Base-by-base conservation (phyloP, 306 rosid species). In the Senna tora region DNA sequence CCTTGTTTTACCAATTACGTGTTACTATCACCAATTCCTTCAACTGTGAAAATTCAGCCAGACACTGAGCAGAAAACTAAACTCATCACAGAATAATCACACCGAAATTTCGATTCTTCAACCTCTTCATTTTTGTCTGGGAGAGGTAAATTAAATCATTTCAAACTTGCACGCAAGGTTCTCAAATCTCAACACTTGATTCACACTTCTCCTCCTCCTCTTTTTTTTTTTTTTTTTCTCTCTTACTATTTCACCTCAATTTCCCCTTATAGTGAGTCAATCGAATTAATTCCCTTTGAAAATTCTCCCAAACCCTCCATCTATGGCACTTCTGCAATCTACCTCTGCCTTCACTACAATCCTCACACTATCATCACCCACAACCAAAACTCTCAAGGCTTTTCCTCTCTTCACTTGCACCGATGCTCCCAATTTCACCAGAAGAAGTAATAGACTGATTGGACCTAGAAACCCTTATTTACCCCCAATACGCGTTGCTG, bases 261-360 rank as follows among this genome's bases (percentile, higher is more conserved):
- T 51, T 54, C 19, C 36, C 74, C 25, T 33, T 30, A 51, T 59
- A 34, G 1, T 71, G 59, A 53, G n/a, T n/a, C n/a, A n/a, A n/a
- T n/a, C n/a, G n/a, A n/a, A n/a, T n/a, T n/a, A n/a, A 46, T 56
- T 39, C 5, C 54, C 54, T 59, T 19, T 34, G 53, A 38, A 49
- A 71, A 20, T 16, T 22, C 65, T 49, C n/a, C 19, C 5, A 45
- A 20, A 28, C 5, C 17, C 20, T 8, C 81, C 73, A 21, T 66
- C 56, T 47, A 89, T 93, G 97, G 94, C 96, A 55, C 74, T 87
- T 6, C 41, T 80, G 17, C 66, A 80, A 75, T 66, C 88, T 22
- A 16, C 88, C 53, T 78, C 91, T 69, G 56, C 90, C 39, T 75
- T 88, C 56, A 45, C 96, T 68, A 60, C 87, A 57, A 57, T 74